These are phyloP conservation scores for Starmerella bacillaris DNA, from an alignment of 805 yeast genomes.

Conservation along the genomic window DNA sequence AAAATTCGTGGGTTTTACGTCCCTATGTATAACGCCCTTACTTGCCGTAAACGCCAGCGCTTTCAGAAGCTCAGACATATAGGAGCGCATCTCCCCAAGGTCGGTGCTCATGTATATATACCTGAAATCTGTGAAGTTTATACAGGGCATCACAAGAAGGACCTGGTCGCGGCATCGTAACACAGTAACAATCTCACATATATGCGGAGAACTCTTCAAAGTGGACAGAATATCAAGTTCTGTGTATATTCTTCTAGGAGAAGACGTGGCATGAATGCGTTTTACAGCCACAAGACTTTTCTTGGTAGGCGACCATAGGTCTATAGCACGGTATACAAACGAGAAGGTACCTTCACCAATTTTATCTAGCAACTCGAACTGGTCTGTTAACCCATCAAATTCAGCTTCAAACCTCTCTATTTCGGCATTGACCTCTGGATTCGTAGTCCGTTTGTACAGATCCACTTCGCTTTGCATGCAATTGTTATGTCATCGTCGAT, in stretches of 20 bases:
- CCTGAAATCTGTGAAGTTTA: slow-evolving; percentile 77
- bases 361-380: slow-evolving; percentile 36
- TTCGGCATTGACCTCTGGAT: slow-evolving; percentile 15
- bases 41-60: slow-evolving; percentile 62
- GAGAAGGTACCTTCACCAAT: slow-evolving; percentile 54
- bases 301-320: slow-evolving; percentile 18
- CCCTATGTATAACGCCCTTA: slow-evolving; percentile 74
- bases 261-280: slow-evolving; percentile 84
- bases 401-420: slow-evolving; percentile 27
- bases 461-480: neutral
- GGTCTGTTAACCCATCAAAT: slow-evolving; percentile 35
- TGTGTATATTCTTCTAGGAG: slow-evolving; percentile 78
- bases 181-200: slow-evolving; percentile 83
- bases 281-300: slow-evolving; percentile 65
- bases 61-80: slow-evolving; percentile 59
- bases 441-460: neutral
- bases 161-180: slow-evolving; percentile 79
- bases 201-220: slow-evolving; percentile 33
- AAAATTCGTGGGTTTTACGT: slow-evolving; percentile 72
- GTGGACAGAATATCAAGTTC: slow-evolving; percentile 54
- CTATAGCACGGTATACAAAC: slow-evolving; percentile 45
- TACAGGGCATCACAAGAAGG: slow-evolving; percentile 78
- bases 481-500: neutral
- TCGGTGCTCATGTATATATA: slow-evolving; percentile 69
- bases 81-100: slow-evolving; percentile 57